phyloP scores from a whole-genome alignment of 441 rosid genomes.

The Pelargonium hybrid region DNA sequence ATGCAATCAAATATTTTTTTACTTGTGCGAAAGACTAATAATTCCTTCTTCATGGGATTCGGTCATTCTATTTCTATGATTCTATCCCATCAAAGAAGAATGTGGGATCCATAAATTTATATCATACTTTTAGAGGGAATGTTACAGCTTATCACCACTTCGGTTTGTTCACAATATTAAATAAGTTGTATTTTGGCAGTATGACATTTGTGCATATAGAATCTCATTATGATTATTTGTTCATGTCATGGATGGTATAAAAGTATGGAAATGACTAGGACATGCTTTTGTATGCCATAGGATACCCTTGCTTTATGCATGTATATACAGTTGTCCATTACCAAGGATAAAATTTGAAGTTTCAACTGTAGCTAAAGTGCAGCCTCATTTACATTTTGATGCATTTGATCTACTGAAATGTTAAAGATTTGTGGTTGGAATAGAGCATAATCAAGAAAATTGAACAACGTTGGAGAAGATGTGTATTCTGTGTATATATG shows the following conservation, averaged over 20 bases:
- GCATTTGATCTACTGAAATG: neutral
- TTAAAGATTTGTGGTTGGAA: neutral
- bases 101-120: conserved; percentile 3
- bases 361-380: neutral
- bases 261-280: neutral
- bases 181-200: neutral
- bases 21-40: neutral
- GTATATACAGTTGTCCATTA: neutral
- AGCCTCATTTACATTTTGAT: neutral
- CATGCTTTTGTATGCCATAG: neutral
- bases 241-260: neutral
- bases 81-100: neutral
- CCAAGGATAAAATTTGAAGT: neutral
- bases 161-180: neutral
- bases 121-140: neutral
- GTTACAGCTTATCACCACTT: neutral
- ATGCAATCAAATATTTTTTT: neutral
- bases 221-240: neutral
- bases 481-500: neutral
- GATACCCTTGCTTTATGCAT: conserved; percentile 2
- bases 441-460: neutral
- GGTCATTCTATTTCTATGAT: neutral
- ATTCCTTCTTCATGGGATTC: neutral
- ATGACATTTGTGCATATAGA: neutral
- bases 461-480: neutral